Evolutionary conservation across 2,329 filamentous ascomycete species (phyloP).

Genomic region (Colletotrichum cereale): DNA sequence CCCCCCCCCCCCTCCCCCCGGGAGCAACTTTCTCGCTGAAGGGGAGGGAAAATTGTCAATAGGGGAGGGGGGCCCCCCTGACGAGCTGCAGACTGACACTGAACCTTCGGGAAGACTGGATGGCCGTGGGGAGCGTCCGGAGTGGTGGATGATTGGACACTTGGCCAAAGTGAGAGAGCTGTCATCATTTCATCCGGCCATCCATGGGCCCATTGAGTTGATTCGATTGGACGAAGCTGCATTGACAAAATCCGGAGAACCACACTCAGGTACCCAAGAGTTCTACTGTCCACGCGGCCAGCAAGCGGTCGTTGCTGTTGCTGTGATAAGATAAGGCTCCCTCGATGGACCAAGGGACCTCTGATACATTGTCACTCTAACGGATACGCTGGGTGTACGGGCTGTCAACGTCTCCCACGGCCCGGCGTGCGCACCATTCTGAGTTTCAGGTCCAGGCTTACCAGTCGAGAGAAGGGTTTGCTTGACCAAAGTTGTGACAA

Average conservation of each 20-base stretch:
- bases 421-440: not conserved
- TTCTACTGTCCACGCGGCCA: conserved; percentile 13
- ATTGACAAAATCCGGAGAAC: conserved; percentile 14
- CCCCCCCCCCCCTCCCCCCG: conserved; percentile 1
- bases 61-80: conserved; percentile 20
- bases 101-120: conserved; percentile 33
- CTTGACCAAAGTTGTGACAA: not conserved
- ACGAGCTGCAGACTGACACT: conserved; percentile 18
- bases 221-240: conserved; percentile 18
- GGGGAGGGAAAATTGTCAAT: conserved; percentile 3
- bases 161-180: conserved; percentile 32
- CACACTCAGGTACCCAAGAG: not conserved
- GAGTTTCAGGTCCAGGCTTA: not conserved
- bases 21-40: conserved; percentile 20
- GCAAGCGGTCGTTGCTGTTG: not conserved
- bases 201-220: not conserved
- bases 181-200: not conserved
- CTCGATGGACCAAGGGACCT: not conserved
- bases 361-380: conserved; percentile 5
- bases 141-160: conserved; percentile 26
- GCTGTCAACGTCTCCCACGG: not conserved
- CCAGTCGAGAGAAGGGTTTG: not conserved
- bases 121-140: conserved; percentile 9
- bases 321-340: conserved; percentile 33
- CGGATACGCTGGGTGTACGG: conserved; percentile 14